Evolutionary conservation across 306 rosid genomes (phyloP).

Genomic region (Astragalus membranaceus): DNA sequence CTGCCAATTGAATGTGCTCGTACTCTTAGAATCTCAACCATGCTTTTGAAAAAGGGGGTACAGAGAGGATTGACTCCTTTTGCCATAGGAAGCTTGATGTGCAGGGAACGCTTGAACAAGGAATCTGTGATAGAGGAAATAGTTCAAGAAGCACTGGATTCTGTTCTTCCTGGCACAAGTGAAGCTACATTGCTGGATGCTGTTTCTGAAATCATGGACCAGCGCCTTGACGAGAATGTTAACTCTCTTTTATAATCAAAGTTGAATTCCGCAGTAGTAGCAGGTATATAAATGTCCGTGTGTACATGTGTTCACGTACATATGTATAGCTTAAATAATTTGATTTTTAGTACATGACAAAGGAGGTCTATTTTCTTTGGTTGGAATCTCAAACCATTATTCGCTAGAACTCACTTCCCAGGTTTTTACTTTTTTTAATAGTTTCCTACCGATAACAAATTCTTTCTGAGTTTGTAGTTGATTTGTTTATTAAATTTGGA

Average conservation of each 20-base stretch:
- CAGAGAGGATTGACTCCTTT: constrained; percentile 66
- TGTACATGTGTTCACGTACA: constrained; percentile 35
- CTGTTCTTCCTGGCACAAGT: constrained; percentile 69
- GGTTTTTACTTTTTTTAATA: background rate
- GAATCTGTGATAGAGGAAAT: constrained; percentile 80
- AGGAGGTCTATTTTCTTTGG: constrained; percentile 19
- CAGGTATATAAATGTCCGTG: constrained; percentile 17
- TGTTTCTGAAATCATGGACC: constrained; percentile 62
- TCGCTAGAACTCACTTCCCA: constrained; percentile 17
- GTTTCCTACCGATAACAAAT: constrained; percentile 9
- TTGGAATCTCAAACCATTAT: constrained; percentile 24
- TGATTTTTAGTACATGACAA: constrained; percentile 19
- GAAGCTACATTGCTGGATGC: constrained; percentile 67
- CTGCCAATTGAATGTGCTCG: constrained; percentile 69
- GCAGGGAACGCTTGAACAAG: constrained; percentile 60
- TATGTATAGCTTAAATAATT: constrained; percentile 22
- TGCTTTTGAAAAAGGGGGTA: constrained; percentile 85
- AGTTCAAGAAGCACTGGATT: constrained; percentile 52
- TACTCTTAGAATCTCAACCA: constrained; percentile 69
- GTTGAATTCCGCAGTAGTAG: background rate
- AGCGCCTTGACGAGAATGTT: constrained; percentile 41
- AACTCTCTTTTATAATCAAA: constrained; percentile 25
- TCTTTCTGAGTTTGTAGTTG: constrained; percentile 29
- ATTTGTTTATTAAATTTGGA: constrained; percentile 12
- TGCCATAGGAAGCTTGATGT: constrained; percentile 70